These are phyloP conservation scores for Populus hybrid DNA, from an alignment of 441 rosid genomes.

Conservation along the genomic window DNA sequence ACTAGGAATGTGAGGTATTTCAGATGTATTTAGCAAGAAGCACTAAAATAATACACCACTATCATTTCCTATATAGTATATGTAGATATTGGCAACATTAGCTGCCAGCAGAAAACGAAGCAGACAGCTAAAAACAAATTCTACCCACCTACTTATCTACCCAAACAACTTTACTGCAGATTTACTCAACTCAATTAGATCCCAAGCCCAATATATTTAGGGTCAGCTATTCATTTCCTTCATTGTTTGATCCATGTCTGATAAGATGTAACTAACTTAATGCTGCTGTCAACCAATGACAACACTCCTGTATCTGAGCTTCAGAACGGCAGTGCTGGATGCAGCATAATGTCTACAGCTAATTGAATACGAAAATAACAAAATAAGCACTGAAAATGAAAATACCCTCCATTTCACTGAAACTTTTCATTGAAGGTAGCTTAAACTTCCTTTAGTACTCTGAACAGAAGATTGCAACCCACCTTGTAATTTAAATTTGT, in stretches of 20 bases:
- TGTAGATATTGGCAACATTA: background rate
- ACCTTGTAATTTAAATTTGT: background rate
- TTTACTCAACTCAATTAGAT: background rate
- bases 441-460: background rate
- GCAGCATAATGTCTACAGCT: background rate
- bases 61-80: background rate
- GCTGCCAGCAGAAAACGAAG: background rate
- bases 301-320: no score
- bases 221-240: background rate
- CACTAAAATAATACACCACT: background rate
- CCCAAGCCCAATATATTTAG: background rate
- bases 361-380: background rate
- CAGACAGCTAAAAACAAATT: conserved; percentile 2
- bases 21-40: conserved; percentile 1
- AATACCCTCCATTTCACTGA: background rate
- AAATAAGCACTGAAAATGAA: background rate
- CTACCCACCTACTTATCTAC: background rate
- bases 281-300: no score
- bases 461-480: background rate
- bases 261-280: background rate
- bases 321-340: no score
- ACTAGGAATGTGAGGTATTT: background rate
- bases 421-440: background rate
- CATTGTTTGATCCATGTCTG: background rate
- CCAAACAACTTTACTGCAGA: background rate